Evolutionary conservation across 768 basidiomycete species (phyloP).

Genomic region (Hysterangium stoloniferum): DNA sequence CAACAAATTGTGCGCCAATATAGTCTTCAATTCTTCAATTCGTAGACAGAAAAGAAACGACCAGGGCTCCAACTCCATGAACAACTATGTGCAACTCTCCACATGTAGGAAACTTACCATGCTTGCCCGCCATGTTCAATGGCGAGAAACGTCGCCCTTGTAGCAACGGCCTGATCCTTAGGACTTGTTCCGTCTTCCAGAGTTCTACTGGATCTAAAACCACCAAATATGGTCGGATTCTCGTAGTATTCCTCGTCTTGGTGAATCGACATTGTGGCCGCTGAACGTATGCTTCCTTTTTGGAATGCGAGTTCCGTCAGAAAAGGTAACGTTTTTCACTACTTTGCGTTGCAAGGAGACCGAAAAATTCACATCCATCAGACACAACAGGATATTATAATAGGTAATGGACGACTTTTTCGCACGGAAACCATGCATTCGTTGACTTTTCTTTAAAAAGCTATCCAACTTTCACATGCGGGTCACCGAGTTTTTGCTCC

Average conservation of each 20-base stretch:
- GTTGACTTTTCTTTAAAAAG: constrained; percentile 26
- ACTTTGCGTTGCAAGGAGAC: constrained; percentile 7
- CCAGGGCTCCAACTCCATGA: constrained; percentile 12
- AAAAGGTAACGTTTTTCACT: constrained; percentile 8
- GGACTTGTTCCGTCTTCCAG: background rate
- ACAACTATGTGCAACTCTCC: too few relatives aligned
- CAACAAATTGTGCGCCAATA: constrained; percentile 13
- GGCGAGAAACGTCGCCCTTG: background rate
- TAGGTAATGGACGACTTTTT: too few relatives aligned
- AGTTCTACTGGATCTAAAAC: constrained; percentile 8
- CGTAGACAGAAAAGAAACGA: constrained; percentile 12
- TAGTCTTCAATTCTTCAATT: constrained; percentile 11
- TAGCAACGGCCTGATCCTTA: background rate
- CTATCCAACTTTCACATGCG: constrained; percentile 39
- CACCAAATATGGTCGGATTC: constrained; percentile 5
- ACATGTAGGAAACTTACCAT: constrained; percentile 13
- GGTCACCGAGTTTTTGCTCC: constrained; percentile 28
- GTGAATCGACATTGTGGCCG: background rate
- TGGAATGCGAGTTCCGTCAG: constrained; percentile 11
- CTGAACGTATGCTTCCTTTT: constrained; percentile 2
- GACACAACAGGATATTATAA: too few relatives aligned
- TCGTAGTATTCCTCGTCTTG: constrained; percentile 14
- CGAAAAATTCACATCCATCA: background rate
- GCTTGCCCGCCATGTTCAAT: constrained; percentile 12
- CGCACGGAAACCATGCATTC: background rate